phyloP scores from a whole-genome alignment of 345 rosid genomes.

The Lagerstroemia speciosa region DNA sequence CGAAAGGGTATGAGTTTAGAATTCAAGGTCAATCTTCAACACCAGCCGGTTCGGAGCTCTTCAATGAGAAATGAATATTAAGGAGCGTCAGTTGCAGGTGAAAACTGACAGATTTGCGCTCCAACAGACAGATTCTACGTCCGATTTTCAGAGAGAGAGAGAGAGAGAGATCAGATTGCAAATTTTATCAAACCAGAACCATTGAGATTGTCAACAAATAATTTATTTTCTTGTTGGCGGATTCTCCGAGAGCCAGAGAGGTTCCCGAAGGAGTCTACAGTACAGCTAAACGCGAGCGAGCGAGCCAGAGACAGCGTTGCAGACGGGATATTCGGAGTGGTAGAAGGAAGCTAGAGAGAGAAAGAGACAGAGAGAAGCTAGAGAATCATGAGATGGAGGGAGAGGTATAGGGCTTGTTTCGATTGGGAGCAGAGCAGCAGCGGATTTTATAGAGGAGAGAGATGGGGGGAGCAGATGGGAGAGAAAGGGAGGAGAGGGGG shows the following conservation, averaged over 20 bases:
- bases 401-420: not conserved
- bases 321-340: not conserved
- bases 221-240: not conserved
- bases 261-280: too few relatives aligned
- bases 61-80: too few relatives aligned
- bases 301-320: not conserved
- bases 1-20: not conserved
- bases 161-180: too few relatives aligned
- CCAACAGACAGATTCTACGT: too few relatives aligned
- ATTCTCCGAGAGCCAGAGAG: slow-evolving; percentile 1
- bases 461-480: not conserved
- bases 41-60: not conserved
- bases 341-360: not conserved
- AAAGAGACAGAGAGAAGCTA: slow-evolving; percentile 4
- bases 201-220: not conserved
- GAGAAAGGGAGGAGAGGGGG: not conserved
- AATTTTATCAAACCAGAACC: not conserved
- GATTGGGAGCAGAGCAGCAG: too few relatives aligned
- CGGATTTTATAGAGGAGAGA: too few relatives aligned
- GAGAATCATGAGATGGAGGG: not conserved
- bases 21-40: not conserved
- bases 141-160: too few relatives aligned
- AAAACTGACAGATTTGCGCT: not conserved
- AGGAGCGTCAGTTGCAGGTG: not conserved
- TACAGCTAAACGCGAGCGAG: too few relatives aligned